Conservation (phyloP, 192 early-diverging fungal species). For the Polychytrium aggregatum region DNA sequence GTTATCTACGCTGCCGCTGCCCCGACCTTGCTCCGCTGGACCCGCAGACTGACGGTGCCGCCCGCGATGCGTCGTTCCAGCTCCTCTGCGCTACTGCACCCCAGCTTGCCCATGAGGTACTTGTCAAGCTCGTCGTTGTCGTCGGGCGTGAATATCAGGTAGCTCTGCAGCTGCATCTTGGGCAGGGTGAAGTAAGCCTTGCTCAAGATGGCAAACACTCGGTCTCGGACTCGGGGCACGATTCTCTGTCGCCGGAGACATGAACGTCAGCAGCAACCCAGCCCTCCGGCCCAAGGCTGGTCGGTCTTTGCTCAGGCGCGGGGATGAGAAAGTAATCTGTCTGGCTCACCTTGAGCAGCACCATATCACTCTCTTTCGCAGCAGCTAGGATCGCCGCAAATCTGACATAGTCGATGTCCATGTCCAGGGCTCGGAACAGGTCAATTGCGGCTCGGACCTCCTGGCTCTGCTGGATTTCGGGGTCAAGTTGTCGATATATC, state of each 20-base stretch:
- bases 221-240: not conserved
- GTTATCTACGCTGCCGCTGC: too few relatives aligned
- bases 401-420: slow-evolving; percentile 10
- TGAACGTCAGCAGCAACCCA: not conserved
- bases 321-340: not conserved
- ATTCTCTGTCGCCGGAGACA: slow-evolving; percentile 1
- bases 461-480: not conserved
- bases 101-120: too few relatives aligned
- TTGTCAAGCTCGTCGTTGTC: too few relatives aligned
- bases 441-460: slow-evolving; percentile 5
- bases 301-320: not conserved
- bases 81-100: too few relatives aligned
- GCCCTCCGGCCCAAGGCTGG: not conserved
- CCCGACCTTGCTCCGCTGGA: too few relatives aligned
- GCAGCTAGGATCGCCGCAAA: slow-evolving; percentile 3
- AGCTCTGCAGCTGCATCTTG: not conserved
- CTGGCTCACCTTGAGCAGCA: slow-evolving; percentile 4
- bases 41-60: too few relatives aligned
- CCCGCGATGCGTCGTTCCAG: too few relatives aligned
- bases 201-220: slow-evolving; percentile 5
- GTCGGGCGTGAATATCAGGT: not conserved
- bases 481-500: slow-evolving; percentile 3
- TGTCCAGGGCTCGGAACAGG: slow-evolving; percentile 5
- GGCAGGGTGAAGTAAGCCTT: slow-evolving; percentile 16
- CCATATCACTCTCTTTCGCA: not conserved